These are phyloP conservation scores for Epichloe amarillans DNA, from an alignment of 2,329 filamentous ascomycete genomes.

Conservation along the genomic window DNA sequence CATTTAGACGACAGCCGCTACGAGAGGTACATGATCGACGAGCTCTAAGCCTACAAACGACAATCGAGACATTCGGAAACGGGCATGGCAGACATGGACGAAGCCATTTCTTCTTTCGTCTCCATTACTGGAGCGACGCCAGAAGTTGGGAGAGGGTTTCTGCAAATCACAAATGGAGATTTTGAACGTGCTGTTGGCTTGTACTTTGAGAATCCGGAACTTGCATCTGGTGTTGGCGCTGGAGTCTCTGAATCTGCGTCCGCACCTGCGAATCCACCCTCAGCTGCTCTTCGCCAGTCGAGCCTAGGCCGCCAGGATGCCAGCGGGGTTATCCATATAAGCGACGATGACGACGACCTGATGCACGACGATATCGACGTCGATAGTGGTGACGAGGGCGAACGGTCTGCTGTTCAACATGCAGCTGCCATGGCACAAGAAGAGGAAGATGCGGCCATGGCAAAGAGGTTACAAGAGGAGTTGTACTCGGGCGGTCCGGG, in stretches of 20 bases:
- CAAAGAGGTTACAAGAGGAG: constrained; percentile 81
- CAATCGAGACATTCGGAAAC: not conserved
- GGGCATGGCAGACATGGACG: constrained; percentile 40
- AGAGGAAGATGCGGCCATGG: constrained; percentile 90
- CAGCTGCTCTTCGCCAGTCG: constrained; percentile 17
- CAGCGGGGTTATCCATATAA: constrained; percentile 50
- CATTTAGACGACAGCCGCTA: not conserved
- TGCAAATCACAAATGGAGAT: constrained; percentile 74
- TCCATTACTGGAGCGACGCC: constrained; percentile 65
- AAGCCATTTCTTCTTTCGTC: constrained; percentile 64
- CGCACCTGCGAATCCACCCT: constrained; percentile 9
- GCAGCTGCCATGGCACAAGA: constrained; percentile 39
- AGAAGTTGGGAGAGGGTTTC: constrained; percentile 66
- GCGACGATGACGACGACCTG: constrained; percentile 54
- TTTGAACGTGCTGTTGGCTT: constrained; percentile 77
- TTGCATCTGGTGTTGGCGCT: constrained; percentile 27
- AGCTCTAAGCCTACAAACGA: not conserved
- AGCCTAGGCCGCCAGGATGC: constrained; percentile 21
- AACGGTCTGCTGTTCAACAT: constrained; percentile 26
- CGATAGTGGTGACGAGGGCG: constrained; percentile 25
- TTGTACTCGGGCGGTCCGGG: constrained; percentile 50
- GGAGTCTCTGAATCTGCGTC: constrained; percentile 13
- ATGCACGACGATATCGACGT: constrained; percentile 21
- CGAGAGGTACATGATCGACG: not conserved
- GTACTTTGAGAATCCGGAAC: constrained; percentile 79